Evolutionary conservation across 495 filamentous ascomycete species (phyloP).

Genomic region (Apiosordaria backusii): DNA sequence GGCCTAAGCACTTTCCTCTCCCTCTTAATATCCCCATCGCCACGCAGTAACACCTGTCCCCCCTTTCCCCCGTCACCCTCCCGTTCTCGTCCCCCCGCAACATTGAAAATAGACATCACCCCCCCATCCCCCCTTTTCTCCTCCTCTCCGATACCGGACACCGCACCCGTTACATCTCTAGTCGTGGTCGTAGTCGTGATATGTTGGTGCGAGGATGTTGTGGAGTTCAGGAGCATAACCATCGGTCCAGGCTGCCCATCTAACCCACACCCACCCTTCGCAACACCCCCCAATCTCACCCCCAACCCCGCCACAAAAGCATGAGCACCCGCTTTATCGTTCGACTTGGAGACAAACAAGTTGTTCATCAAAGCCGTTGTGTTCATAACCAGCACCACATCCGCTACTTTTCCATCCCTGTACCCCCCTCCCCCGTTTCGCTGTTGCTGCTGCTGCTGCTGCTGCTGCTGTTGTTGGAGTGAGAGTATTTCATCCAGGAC

Average conservation of each 20-base stretch:
- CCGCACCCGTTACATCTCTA: neutral
- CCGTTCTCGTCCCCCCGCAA: neutral
- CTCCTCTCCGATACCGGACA: neutral
- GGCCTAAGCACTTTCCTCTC: slow-evolving; percentile 28
- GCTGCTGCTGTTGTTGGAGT: neutral
- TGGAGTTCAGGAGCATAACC: slow-evolving; percentile 44
- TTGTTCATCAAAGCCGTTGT: slow-evolving; percentile 38
- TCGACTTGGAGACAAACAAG: slow-evolving; percentile 32
- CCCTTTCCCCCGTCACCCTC: slow-evolving; percentile 1
- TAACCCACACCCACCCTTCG: no score
- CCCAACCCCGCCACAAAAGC: neutral
- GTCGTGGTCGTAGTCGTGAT: slow-evolving; percentile 16
- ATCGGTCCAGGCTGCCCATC: slow-evolving; percentile 29
- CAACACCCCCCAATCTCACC: neutral
- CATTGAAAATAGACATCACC: neutral
- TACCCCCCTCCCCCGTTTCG: no score
- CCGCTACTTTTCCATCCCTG: slow-evolving; percentile 22
- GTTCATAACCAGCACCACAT: slow-evolving; percentile 44
- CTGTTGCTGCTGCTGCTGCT: neutral
- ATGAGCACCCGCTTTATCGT: neutral
- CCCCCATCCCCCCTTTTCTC: neutral
- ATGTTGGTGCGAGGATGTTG: no score
- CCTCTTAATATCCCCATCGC: no score
- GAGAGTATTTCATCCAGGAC: slow-evolving; percentile 49
- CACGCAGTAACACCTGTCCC: no score